phyloP scores from a whole-genome alignment of 208 protist genomes.

The Lotmaria passim region DNA sequence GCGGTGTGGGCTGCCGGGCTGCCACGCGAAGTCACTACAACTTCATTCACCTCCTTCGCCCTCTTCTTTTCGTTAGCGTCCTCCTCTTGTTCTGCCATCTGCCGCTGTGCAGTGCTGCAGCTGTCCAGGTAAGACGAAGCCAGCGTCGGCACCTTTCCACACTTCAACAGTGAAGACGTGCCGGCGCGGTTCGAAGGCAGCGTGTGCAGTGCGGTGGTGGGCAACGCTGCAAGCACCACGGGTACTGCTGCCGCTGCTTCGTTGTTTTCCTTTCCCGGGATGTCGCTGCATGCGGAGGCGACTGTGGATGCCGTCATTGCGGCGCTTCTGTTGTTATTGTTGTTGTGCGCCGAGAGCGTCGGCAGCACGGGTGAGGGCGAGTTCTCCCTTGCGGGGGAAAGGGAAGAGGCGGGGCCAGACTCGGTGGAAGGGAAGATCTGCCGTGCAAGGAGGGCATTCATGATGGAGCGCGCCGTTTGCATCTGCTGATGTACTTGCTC shows the following conservation, averaged over 20 bases:
- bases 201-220: background rate
- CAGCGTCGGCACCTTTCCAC: too few species aligned
- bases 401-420: background rate
- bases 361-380: constrained; percentile 23
- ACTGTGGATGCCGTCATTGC: background rate
- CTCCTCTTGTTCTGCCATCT: background rate
- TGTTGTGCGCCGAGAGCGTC: constrained; percentile 10
- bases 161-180: too few species aligned
- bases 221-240: background rate
- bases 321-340: background rate
- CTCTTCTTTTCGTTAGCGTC: too few species aligned
- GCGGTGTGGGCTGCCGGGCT: background rate
- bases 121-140: too few species aligned
- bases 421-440: constrained; percentile 18
- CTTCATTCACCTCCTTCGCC: constrained; percentile 6
- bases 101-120: too few species aligned
- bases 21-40: background rate
- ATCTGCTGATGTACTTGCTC: background rate
- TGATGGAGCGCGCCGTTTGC: constrained; percentile 22
- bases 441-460: constrained; percentile 27
- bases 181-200: too few species aligned
- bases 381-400: background rate
- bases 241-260: background rate
- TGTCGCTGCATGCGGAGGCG: background rate
- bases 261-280: background rate